Percentiles rank a stretch among this genome's conserved stretches.
These are phyloP conservation scores for Solanum gandarillasii DNA, from an alignment of 257 asterid genomes.

Conservation along the genomic window DNA sequence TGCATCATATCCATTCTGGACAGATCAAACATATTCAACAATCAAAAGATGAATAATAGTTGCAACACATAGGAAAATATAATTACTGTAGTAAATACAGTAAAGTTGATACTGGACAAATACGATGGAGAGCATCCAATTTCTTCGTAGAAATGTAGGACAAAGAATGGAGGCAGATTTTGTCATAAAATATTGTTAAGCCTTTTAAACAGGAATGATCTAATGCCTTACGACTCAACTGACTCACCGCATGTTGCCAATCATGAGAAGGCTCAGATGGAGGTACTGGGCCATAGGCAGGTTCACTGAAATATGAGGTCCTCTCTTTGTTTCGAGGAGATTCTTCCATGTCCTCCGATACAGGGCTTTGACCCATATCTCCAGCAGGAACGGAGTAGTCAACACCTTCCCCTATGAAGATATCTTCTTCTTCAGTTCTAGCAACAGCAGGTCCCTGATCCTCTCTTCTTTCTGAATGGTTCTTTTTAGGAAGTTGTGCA, in stretches of 20 bases:
- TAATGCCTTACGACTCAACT: not conserved
- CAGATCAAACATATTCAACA: not conserved
- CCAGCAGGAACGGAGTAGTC: conserved; percentile 71
- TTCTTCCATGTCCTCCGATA: conserved; percentile 98
- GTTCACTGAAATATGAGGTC: conserved; percentile 54
- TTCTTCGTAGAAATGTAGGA: not conserved
- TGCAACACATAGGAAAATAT: not conserved
- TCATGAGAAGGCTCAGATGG: conserved; percentile 74
- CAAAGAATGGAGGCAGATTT: not conserved
- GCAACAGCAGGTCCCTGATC: conserved; percentile 36
- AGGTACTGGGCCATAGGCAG: conserved; percentile 92
- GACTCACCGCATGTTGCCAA: conserved; percentile 74
- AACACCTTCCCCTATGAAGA: conserved; percentile 87
- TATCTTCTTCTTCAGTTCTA: conserved; percentile 77
- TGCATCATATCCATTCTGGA: conserved; percentile 70
- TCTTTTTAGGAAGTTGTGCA: conserved; percentile 63
- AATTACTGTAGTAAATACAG: not conserved
- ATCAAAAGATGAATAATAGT: not conserved
- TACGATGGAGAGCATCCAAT: not conserved
- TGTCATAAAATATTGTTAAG: not conserved
- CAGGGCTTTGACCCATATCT: conserved; percentile 92
- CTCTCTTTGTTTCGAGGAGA: conserved; percentile 90
- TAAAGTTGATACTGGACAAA: not conserved
- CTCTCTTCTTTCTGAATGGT: conserved; percentile 40
- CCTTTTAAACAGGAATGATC: not conserved